These are phyloP conservation scores for Croton laevigatus DNA, from an alignment of 441 rosid species.

Conservation along the genomic window DNA sequence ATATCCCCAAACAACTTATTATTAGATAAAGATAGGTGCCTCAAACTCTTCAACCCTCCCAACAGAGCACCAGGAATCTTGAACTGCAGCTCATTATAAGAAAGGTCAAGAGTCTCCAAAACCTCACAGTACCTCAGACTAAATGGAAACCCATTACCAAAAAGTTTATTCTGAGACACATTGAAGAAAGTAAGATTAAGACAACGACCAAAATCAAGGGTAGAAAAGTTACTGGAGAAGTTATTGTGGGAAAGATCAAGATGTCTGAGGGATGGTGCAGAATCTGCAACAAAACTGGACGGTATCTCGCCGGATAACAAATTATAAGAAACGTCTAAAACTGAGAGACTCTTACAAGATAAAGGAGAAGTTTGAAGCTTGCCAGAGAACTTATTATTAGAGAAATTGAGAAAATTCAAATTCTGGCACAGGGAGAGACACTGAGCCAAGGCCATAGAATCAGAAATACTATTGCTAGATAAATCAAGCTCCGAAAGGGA, in stretches of 20 bases:
- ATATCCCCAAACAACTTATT: conserved; percentile 57
- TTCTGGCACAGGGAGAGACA: conserved; percentile 52
- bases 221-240: conserved; percentile 62
- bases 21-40: conserved; percentile 54
- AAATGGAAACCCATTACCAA: conserved; percentile 51
- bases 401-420: conserved; percentile 52
- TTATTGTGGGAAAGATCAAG: conserved; percentile 73
- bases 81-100: conserved; percentile 52
- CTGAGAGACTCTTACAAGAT: conserved; percentile 45
- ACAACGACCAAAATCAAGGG: conserved; percentile 56
- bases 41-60: conserved; percentile 49
- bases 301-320: conserved; percentile 59
- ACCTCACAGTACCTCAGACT: conserved; percentile 53
- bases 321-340: conserved; percentile 66
- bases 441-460: conserved; percentile 30
- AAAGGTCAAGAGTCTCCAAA: conserved; percentile 59
- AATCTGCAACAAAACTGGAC: conserved; percentile 32
- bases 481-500: conserved; percentile 58
- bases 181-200: conserved; percentile 56
- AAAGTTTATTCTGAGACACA: conserved; percentile 56
- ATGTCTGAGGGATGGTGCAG: conserved; percentile 44
- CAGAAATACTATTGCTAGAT: conserved; percentile 50
- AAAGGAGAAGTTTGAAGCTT: conserved; percentile 31
- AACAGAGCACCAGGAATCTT: conserved; percentile 57
- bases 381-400: conserved; percentile 52